A percentile compares a stretch with the other conserved stretches of the same genome.
Conservation (phyloP, 2,329 filamentous ascomycete species). For the Chaetomiaceae sp. region DNA sequence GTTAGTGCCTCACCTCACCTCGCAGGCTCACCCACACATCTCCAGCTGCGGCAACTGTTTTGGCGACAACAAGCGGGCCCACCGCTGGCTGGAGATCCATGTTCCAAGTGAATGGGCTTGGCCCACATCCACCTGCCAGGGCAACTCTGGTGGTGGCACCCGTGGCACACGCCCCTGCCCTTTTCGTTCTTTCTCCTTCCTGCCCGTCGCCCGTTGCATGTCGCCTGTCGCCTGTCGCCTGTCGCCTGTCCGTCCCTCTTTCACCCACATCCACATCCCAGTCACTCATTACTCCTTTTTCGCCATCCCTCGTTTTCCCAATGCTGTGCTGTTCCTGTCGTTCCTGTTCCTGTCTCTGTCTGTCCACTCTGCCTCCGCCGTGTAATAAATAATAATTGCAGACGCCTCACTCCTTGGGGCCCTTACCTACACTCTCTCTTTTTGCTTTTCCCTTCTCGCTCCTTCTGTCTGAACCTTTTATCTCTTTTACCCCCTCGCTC, state of each 20-base stretch:
- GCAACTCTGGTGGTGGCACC: too few relatives aligned
- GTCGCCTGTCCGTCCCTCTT: too few relatives aligned
- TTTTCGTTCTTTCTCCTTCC: neutral
- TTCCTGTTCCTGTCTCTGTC: neutral
- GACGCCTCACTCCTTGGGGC: slow-evolving; percentile 10
- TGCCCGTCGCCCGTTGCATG: too few relatives aligned
- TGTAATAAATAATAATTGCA: slow-evolving; percentile 20
- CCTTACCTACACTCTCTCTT: neutral
- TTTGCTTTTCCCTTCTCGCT: slow-evolving; percentile 18
- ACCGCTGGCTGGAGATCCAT: neutral
- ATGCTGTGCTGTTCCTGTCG: too few relatives aligned
- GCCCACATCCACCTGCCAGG: neutral
- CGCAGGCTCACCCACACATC: too few relatives aligned
- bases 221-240: too few relatives aligned
- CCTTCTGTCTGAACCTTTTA: slow-evolving; percentile 9
- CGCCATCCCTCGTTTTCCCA: neutral
- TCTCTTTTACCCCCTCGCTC: too few relatives aligned
- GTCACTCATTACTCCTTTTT: neutral
- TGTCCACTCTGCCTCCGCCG: neutral
- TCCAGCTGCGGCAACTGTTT: too few relatives aligned
- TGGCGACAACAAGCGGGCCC: too few relatives aligned
- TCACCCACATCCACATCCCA: neutral
- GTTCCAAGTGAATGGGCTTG: neutral
- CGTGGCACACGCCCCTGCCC: neutral
- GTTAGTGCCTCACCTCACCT: too few relatives aligned